Conservation (phyloP, 2,329 filamentous ascomycete species). For the Penicillium aurantiogriseum region DNA sequence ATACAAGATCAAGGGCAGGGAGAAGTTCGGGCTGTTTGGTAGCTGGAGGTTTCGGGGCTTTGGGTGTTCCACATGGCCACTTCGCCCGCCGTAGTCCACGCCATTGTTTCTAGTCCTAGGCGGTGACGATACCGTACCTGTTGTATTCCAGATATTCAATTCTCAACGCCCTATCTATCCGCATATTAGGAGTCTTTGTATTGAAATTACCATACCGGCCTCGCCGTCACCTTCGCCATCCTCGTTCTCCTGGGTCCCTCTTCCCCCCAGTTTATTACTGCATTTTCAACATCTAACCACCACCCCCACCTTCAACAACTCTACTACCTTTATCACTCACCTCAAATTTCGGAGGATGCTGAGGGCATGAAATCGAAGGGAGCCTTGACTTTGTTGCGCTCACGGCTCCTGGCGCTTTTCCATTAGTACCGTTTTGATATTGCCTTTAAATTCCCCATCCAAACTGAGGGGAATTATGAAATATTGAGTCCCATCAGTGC, state of each 20-base stretch:
- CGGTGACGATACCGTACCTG: slow-evolving; percentile 21
- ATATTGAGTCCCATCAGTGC: slow-evolving; percentile 23
- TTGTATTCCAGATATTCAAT: background rate
- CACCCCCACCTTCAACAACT: slow-evolving; percentile 13
- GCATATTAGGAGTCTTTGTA: slow-evolving; percentile 7
- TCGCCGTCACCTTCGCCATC: slow-evolving; percentile 21
- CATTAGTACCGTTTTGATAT: slow-evolving; percentile 24
- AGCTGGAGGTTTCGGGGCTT: slow-evolving; percentile 9
- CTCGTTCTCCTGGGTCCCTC: slow-evolving; percentile 19
- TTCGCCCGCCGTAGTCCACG: slow-evolving; percentile 25
- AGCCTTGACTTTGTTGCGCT: slow-evolving; percentile 43
- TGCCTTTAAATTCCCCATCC: slow-evolving; percentile 16
- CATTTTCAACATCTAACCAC: slow-evolving; percentile 24
- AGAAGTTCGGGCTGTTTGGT: slow-evolving; percentile 7
- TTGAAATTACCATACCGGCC: slow-evolving; percentile 22
- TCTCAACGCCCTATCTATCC: background rate
- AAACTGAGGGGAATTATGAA: slow-evolving; percentile 32
- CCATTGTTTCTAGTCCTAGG: slow-evolving; percentile 10
- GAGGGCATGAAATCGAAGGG: slow-evolving; percentile 41
- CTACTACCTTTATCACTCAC: slow-evolving; percentile 6
- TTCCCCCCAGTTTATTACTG: slow-evolving; percentile 20
- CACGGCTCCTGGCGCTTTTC: slow-evolving; percentile 41
- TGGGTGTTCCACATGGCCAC: slow-evolving; percentile 23
- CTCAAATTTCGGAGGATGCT: slow-evolving; percentile 33
- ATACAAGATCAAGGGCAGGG: slow-evolving; percentile 7